Evolutionary conservation across 2,329 filamentous ascomycete genomes (phyloP).

Genomic region (Aspergillus vadensis): DNA sequence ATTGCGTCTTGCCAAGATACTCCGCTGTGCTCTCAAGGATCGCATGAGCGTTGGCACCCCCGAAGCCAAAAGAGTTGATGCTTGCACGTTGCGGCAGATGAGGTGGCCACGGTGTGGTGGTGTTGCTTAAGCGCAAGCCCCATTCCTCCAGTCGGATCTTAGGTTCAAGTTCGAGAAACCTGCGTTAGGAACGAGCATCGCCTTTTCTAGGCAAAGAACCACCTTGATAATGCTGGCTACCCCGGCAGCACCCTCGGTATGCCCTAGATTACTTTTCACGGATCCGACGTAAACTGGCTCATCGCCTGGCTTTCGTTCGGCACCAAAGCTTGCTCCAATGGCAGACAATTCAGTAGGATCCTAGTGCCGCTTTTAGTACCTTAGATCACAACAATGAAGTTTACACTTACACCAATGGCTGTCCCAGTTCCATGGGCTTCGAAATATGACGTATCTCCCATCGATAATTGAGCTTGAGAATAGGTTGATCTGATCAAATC

Average conservation of each 20-base stretch:
- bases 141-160: conserved; percentile 37
- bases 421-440: conserved; percentile 48
- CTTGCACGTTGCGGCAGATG: conserved; percentile 22
- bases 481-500: conserved; percentile 43
- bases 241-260: conserved; percentile 55
- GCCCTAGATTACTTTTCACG: conserved; percentile 44
- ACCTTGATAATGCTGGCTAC: conserved; percentile 53
- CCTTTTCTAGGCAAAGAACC: conserved; percentile 45
- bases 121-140: conserved; percentile 19
- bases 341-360: conserved; percentile 23
- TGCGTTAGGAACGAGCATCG: conserved; percentile 47
- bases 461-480: conserved; percentile 16
- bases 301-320: conserved; percentile 14
- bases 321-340: conserved; percentile 21
- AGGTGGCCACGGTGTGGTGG: conserved; percentile 24
- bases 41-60: conserved; percentile 30
- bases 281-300: conserved; percentile 31
- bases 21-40: conserved; percentile 25
- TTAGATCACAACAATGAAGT: too few relatives aligned
- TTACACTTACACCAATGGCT: conserved; percentile 27
- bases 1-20: conserved; percentile 3
- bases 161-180: conserved; percentile 47
- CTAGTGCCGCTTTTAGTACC: background rate
- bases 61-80: conserved; percentile 34
- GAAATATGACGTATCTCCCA: conserved; percentile 32